A percentile compares a stretch with the other conserved stretches of the same genome.
Evolutionary conservation across 257 asterid genomes (phyloP).

Genomic region (Parsonsia alboflavescens): DNA sequence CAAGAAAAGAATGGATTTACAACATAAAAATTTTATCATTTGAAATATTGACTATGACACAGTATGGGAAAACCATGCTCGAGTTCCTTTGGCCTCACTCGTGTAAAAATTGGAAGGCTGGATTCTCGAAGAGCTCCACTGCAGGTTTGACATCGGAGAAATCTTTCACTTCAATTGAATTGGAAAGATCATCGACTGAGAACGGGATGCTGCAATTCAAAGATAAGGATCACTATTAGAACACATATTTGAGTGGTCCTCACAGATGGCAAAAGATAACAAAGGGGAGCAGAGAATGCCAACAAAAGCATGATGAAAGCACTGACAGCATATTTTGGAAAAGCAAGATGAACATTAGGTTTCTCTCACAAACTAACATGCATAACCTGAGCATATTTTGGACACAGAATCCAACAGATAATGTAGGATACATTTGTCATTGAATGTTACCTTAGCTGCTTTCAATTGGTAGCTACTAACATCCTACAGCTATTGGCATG

Average conservation of each 20-base stretch:
- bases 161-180: slow-evolving; percentile 68
- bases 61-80: slow-evolving; percentile 12
- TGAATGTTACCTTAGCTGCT: too few species aligned
- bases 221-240: not conserved
- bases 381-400: not conserved
- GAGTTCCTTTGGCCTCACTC: slow-evolving; percentile 45
- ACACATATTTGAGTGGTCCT: not conserved
- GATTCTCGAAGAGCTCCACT: slow-evolving; percentile 60
- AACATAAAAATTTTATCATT: slow-evolving; percentile 20
- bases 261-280: not conserved
- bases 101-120: slow-evolving; percentile 80
- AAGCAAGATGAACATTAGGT: not conserved
- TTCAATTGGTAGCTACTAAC: too few species aligned
- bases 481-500: too few species aligned
- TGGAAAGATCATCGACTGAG: slow-evolving; percentile 79
- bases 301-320: not conserved
- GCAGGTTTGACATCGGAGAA: slow-evolving; percentile 84
- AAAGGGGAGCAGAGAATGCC: not conserved
- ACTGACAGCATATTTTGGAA: not conserved
- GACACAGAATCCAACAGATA: not conserved
- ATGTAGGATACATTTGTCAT: not conserved
- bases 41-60: slow-evolving; percentile 11
- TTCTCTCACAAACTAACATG: not conserved
- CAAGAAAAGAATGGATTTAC: slow-evolving; percentile 46
- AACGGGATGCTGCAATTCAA: slow-evolving; percentile 76